These are phyloP conservation scores for Colletotrichum tabaci DNA, from an alignment of 2,329 filamentous ascomycete genomes.

Conservation along the genomic window DNA sequence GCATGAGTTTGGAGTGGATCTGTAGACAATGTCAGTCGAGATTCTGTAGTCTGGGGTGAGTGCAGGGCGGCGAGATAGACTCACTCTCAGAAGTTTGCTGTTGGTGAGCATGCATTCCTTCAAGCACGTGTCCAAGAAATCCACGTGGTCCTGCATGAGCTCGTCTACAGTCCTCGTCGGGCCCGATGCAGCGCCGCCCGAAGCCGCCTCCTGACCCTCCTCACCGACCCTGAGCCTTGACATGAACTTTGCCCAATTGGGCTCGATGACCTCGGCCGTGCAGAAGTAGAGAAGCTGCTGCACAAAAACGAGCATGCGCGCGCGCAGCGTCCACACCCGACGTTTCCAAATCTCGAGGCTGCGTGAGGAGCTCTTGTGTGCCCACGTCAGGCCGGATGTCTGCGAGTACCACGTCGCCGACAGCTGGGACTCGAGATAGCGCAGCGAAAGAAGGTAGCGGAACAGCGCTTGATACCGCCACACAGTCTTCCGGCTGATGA, in stretches of 20 bases:
- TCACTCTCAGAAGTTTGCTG: constrained; percentile 90
- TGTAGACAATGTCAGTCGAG: constrained; percentile 55
- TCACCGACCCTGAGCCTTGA: constrained; percentile 80
- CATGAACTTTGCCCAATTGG: constrained; percentile 97
- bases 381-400: constrained; percentile 85
- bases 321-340: constrained; percentile 89
- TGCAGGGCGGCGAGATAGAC: constrained; percentile 46
- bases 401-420: constrained; percentile 93
- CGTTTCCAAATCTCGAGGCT: constrained; percentile 93
- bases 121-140: constrained; percentile 96
- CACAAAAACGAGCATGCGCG: constrained; percentile 96
- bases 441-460: constrained; percentile 90
- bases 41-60: not conserved
- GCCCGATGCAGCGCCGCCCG: constrained; percentile 49
- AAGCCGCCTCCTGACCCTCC: constrained; percentile 47
- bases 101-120: constrained; percentile 99
- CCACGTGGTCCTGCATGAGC: constrained; percentile 98
- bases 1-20: constrained; percentile 98
- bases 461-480: constrained; percentile 97
- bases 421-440: constrained; percentile 89
- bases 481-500: constrained; percentile 96
- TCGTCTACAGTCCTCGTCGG: constrained; percentile 87
- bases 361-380: constrained; percentile 80
- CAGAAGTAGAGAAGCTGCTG: constrained; percentile 98
- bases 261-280: constrained; percentile 96